phyloP scores from a whole-genome alignment of 768 basidiomycete genomes.

The Collybia sp. region DNA sequence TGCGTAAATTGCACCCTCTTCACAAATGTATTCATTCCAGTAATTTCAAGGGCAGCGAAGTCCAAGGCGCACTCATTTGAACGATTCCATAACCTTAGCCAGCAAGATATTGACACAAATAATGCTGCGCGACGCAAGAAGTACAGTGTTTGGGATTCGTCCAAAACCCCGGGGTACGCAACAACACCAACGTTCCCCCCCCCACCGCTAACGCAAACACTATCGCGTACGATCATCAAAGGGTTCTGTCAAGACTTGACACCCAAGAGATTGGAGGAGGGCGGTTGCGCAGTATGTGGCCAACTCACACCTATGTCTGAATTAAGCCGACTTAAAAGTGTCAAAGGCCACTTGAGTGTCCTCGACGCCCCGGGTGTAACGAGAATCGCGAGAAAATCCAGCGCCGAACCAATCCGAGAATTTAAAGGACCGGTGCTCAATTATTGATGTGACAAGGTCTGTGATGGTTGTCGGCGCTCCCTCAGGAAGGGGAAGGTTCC shows the following conservation, averaged over 20 bases:
- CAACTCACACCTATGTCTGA: background rate
- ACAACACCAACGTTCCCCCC: background rate
- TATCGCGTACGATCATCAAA: conserved; percentile 4
- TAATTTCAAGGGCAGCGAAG: background rate
- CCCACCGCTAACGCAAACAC: background rate
- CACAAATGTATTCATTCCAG: background rate
- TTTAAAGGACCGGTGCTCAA: background rate
- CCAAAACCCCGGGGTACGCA: background rate
- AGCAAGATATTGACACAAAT: background rate
- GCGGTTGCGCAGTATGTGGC: conserved; percentile 27
- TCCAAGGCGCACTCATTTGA: background rate
- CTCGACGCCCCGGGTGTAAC: conserved; percentile 2
- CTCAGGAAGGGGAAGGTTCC: background rate
- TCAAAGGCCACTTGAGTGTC: conserved; percentile 1
- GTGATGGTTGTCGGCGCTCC: background rate
- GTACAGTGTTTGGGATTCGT: background rate
- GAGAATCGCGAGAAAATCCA: conserved; percentile 2
- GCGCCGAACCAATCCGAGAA: background rate
- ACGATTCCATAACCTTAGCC: background rate
- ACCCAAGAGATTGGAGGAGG: conserved; percentile 13
- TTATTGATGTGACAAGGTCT: background rate
- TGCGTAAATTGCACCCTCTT: conserved; percentile 1
- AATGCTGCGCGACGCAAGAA: background rate
- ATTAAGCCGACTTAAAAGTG: conserved; percentile 2
- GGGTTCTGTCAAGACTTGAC: conserved; percentile 3